Conservation (phyloP, 352 stramenopile genomes). For the Pythium monospermum region DNA sequence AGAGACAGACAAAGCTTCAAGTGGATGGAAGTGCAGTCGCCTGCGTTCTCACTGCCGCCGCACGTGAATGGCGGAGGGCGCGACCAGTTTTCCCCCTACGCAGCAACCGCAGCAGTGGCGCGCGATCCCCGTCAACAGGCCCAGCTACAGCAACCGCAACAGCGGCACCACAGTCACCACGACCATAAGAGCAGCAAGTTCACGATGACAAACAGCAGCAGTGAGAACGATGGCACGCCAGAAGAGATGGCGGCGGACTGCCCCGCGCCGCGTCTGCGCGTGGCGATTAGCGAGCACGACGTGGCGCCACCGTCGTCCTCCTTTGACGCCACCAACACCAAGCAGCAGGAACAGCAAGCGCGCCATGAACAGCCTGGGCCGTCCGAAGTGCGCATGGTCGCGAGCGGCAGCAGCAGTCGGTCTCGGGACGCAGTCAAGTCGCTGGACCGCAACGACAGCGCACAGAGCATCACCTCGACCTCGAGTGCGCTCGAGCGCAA, state of each 20-base stretch:
- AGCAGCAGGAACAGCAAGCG: neutral
- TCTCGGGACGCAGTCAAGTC: neutral
- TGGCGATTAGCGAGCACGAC: neutral
- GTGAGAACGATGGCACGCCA: constrained; percentile 3
- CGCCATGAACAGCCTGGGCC: constrained; percentile 5
- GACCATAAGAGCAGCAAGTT: neutral
- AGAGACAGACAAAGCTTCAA: neutral
- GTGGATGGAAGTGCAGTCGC: neutral
- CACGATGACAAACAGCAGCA: constrained; percentile 19
- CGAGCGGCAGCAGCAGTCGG: neutral
- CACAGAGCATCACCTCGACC: constrained; percentile 9
- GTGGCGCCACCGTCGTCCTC: neutral
- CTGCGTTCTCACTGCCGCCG: neutral
- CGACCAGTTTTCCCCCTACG: too few species aligned
- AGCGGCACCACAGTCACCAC: too few species aligned
- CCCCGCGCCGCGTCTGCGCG: neutral
- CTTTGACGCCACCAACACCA: too few species aligned
- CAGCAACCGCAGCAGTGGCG: too few species aligned
- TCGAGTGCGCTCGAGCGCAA: constrained; percentile 11
- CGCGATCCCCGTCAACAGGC: too few species aligned
- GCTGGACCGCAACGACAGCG: constrained; percentile 15
- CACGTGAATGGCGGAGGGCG: too few species aligned
- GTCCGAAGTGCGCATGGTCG: constrained; percentile 2
- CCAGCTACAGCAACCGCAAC: too few species aligned
- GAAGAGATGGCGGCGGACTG: neutral